These are phyloP conservation scores for Nakazawaea pomicola DNA, from an alignment of 805 yeast genomes.

Conservation along the genomic window DNA sequence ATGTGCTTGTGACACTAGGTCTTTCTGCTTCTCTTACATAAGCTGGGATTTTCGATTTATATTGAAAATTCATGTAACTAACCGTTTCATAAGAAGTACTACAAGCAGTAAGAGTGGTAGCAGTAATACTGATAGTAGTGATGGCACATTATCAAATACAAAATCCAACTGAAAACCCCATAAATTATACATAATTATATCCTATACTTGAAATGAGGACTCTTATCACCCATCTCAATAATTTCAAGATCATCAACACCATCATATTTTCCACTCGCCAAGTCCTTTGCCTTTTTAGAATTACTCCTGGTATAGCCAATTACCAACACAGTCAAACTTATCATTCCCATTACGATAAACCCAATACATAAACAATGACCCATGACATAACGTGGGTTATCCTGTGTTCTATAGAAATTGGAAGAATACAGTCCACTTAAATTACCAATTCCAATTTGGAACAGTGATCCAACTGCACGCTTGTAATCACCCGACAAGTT, in stretches of 20 bases:
- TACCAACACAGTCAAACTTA: slow-evolving; percentile 18
- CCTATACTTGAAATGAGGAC: slow-evolving; percentile 32
- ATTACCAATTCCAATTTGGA: slow-evolving; percentile 35
- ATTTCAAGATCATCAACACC: slow-evolving; percentile 23
- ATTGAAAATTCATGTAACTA: no score
- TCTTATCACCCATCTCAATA: slow-evolving; percentile 35
- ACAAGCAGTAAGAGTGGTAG: no score
- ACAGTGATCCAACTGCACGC: slow-evolving; percentile 34
- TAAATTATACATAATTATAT: neutral
- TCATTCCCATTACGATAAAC: slow-evolving; percentile 27
- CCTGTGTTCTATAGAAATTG: slow-evolving; percentile 27
- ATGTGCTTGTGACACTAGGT: no score
- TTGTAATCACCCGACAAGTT: slow-evolving; percentile 31
- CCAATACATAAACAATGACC: slow-evolving; percentile 31
- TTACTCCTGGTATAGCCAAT: slow-evolving; percentile 23
- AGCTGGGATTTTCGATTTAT: no score
- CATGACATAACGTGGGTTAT: slow-evolving; percentile 23
- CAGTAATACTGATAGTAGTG: no score
- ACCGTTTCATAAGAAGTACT: no score
- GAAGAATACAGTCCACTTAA: slow-evolving; percentile 32
- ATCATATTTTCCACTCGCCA: slow-evolving; percentile 28
- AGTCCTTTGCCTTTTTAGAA: slow-evolving; percentile 20
- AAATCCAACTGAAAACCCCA: no score
- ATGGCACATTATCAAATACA: no score
- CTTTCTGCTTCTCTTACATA: no score